phyloP scores from a whole-genome alignment of 2,329 filamentous ascomycete species.

The Daldinia sp. region DNA sequence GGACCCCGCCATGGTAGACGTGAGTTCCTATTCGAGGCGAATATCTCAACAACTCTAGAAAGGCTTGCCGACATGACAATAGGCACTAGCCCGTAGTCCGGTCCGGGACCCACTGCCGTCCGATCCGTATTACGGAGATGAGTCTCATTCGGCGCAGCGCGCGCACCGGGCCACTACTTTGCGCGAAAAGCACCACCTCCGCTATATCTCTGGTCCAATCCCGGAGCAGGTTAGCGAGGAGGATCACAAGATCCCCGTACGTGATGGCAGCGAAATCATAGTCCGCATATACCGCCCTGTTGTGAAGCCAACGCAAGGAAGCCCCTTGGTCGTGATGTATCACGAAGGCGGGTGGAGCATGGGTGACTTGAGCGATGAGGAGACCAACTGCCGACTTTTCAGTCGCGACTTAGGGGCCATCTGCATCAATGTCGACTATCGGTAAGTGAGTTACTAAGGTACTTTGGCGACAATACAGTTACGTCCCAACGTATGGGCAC shows the following conservation, averaged over 20 bases:
- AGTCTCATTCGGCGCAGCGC: conserved; percentile 38
- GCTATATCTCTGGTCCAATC: conserved; percentile 47
- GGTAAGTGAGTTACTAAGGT: conserved; percentile 41
- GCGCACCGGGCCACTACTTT: conserved; percentile 46
- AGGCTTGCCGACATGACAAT: conserved; percentile 7
- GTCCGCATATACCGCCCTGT: conserved; percentile 52
- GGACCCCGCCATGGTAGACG: conserved; percentile 43
- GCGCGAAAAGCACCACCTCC: conserved; percentile 48
- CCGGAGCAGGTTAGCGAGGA: conserved; percentile 47
- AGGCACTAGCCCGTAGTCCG: conserved; percentile 42
- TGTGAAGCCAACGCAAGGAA: conserved; percentile 22
- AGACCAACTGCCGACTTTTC: conserved; percentile 51
- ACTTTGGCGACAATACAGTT: neutral
- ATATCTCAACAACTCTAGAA: neutral
- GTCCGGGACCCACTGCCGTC: conserved; percentile 42
- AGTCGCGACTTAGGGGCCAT: conserved; percentile 53
- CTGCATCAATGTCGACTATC: conserved; percentile 58
- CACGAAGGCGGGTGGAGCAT: conserved; percentile 54
- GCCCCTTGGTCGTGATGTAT: conserved; percentile 52
- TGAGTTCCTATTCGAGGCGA: conserved; percentile 26
- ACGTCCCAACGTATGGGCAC: neutral
- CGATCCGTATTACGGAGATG: conserved; percentile 44
- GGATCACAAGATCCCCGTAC: conserved; percentile 51
- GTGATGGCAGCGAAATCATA: conserved; percentile 51
- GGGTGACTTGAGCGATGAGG: conserved; percentile 52